Evolutionary conservation across 2,329 filamentous ascomycete species (phyloP).

Genomic region (Colletotrichum sp.): DNA sequence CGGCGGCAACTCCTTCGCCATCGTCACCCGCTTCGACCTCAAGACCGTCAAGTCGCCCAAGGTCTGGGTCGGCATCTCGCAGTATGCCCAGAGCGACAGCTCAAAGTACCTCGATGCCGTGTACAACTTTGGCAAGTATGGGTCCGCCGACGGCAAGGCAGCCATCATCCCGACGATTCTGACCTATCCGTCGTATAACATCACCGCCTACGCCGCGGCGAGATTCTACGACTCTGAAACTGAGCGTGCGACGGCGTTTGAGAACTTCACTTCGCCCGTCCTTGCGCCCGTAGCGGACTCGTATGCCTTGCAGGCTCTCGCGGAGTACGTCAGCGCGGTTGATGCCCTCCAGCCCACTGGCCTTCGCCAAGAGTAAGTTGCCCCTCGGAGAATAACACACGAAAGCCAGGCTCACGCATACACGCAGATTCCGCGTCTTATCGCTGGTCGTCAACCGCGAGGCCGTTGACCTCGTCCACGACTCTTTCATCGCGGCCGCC

Average conservation of each 20-base stretch:
- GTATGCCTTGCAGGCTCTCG: conserved; percentile 14
- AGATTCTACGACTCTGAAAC: conserved; percentile 20
- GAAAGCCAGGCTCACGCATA: background rate
- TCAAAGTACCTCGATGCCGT: conserved; percentile 20
- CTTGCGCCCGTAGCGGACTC: conserved; percentile 14
- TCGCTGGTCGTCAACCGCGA: conserved; percentile 19
- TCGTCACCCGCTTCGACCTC: conserved; percentile 37
- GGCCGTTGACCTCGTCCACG: conserved; percentile 14
- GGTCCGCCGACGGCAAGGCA: conserved; percentile 12
- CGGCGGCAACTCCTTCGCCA: conserved; percentile 39
- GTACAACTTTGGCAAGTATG: conserved; percentile 23
- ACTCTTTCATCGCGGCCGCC: conserved; percentile 8
- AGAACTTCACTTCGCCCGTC: conserved; percentile 20
- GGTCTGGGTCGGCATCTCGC: conserved; percentile 17
- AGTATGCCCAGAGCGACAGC: conserved; percentile 9
- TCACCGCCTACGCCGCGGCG: conserved; percentile 20
- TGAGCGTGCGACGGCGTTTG: conserved; percentile 2
- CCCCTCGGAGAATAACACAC: background rate
- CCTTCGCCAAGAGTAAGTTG: conserved; percentile 17
- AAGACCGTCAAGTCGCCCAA: conserved; percentile 15
- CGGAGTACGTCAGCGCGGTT: conserved; percentile 13
- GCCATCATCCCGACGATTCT: conserved; percentile 24
- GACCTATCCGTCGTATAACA: conserved; percentile 12
- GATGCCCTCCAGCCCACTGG: conserved; percentile 20
- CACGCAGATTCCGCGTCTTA: conserved; percentile 18